Evolutionary conservation across 1,284 basidiomycete genomes (phyloP), one percentile per base, ranked within the genome.

Genomic region (Puccinia triticina): DNA sequence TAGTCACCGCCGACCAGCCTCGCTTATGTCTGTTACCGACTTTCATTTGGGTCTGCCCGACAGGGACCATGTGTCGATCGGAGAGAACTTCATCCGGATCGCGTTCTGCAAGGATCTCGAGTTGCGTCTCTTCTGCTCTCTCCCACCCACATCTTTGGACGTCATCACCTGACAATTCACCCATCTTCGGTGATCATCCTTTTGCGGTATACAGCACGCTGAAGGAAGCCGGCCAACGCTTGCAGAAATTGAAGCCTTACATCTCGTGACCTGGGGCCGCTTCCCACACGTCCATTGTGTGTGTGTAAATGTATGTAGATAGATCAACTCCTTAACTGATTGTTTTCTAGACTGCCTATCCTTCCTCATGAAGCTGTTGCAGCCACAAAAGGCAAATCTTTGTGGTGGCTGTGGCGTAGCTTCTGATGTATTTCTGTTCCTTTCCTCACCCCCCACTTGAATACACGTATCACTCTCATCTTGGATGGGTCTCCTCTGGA

Each of bases 211-310:
- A 59, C 37, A 93, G 93, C 64, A 94, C 93, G 0, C 89, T 98
- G 53, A 91, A 89, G 84, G 89, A 88, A 57, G 95, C 95, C 26
- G 92, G 91, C 46, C 92, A 94, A 85, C 90, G 93, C 32, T 88
- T 98, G 66, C 90, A 92, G 86, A 89, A 88, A 26, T 89, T 98
- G 84, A 91, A 90, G 85, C 91, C 93, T 83, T 95, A 90, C 87
- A 88, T 93, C 85, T 72, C 83, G 59, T 78, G 59, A 74, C 29
- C 64, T 26, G 5, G 3, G 21, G 18, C 16, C 18, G 3, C 23
- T 21, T 4, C 40, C 40, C 4, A 43, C 7, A 43, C 40, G 12
- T 43, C 12, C 40, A 7, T 43, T 43, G 40, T 4, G 40, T 43
- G 7, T 43, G 40, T 12, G 12, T 43, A 12, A 43, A 7, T 12